These are phyloP conservation scores for Leccinum ochraceum DNA, from an alignment of 768 basidiomycete species.

Conservation along the genomic window DNA sequence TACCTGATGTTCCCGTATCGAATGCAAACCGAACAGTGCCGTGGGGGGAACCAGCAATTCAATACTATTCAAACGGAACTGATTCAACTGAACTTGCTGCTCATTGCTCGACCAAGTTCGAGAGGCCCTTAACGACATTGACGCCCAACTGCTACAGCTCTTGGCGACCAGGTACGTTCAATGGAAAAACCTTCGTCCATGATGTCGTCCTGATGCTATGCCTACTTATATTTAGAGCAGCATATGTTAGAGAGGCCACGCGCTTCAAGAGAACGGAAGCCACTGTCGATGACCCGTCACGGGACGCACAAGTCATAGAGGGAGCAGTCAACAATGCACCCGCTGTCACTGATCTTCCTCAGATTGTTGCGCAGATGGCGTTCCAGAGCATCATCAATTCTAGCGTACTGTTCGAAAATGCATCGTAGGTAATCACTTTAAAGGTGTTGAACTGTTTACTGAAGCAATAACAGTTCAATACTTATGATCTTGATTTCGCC, in stretches of 20 bases:
- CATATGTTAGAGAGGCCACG: conserved; percentile 27
- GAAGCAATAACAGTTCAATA: conserved; percentile 13
- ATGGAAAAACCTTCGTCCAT: no score
- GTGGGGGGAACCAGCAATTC: no score
- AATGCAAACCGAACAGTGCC: no score
- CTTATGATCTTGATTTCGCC: not conserved
- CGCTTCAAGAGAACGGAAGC: conserved; percentile 24
- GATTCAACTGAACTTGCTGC: conserved; percentile 17
- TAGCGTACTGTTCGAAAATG: conserved; percentile 15
- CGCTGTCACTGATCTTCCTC: conserved; percentile 17
- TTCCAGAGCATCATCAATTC: conserved; percentile 23
- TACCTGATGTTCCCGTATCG: no score
- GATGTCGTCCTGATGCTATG: not conserved
- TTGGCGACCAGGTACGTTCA: conserved; percentile 19
- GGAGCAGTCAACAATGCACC: conserved; percentile 21
- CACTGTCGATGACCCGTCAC: conserved; percentile 13
- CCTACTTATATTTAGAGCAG: conserved; percentile 6
- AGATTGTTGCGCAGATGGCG: conserved; percentile 23
- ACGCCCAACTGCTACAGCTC: conserved; percentile 20
- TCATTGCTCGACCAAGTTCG: conserved; percentile 25
- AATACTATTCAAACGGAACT: no score
- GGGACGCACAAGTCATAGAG: conserved; percentile 22
- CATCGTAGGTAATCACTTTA: conserved; percentile 14
- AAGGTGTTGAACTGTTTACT: not conserved
- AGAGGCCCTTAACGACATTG: conserved; percentile 17